phyloP scores from a whole-genome alignment of 768 basidiomycete genomes.

The Naganishia vaughanmartiniae region DNA sequence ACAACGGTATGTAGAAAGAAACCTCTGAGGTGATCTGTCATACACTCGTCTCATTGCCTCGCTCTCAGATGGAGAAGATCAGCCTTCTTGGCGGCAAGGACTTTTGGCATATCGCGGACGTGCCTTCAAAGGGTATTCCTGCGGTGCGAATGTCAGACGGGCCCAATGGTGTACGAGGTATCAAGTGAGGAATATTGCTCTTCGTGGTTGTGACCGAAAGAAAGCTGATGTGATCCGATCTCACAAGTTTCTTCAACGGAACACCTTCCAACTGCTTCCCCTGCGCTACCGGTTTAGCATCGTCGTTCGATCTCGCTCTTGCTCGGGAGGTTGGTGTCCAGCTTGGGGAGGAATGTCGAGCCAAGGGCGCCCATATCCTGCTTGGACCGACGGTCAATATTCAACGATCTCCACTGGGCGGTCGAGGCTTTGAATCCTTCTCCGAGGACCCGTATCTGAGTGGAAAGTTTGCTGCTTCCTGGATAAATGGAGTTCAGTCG shows the following conservation, averaged over 20 bases:
- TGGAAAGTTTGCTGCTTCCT: slow-evolving; percentile 63
- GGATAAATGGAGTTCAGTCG: slow-evolving; percentile 67
- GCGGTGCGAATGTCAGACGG: slow-evolving; percentile 62
- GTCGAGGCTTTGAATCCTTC: slow-evolving; percentile 64
- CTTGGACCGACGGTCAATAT: slow-evolving; percentile 76
- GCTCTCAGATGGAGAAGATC: slow-evolving; percentile 3
- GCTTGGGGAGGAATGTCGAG: slow-evolving; percentile 65
- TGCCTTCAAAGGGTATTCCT: slow-evolving; percentile 28
- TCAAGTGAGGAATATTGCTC: slow-evolving; percentile 16
- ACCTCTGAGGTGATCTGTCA: no score
- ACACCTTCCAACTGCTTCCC: slow-evolving; percentile 68
- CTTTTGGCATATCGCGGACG: slow-evolving; percentile 31
- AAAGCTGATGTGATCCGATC: no score
- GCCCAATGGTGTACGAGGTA: slow-evolving; percentile 69
- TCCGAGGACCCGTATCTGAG: slow-evolving; percentile 70
- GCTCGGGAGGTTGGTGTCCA: slow-evolving; percentile 61
- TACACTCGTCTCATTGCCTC: no score
- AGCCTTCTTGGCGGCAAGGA: slow-evolving; percentile 26
- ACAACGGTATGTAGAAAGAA: no score
- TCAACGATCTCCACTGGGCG: slow-evolving; percentile 57
- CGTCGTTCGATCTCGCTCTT: slow-evolving; percentile 67
- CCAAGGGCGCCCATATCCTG: slow-evolving; percentile 64
- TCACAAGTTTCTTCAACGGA: slow-evolving; percentile 56
- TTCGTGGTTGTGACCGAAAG: background rate
- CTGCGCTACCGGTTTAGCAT: slow-evolving; percentile 67